Evolutionary conservation across 441 rosid species (phyloP), one percentile per base, ranked within the genome.

Genomic region (Erysimum pusillum): DNA sequence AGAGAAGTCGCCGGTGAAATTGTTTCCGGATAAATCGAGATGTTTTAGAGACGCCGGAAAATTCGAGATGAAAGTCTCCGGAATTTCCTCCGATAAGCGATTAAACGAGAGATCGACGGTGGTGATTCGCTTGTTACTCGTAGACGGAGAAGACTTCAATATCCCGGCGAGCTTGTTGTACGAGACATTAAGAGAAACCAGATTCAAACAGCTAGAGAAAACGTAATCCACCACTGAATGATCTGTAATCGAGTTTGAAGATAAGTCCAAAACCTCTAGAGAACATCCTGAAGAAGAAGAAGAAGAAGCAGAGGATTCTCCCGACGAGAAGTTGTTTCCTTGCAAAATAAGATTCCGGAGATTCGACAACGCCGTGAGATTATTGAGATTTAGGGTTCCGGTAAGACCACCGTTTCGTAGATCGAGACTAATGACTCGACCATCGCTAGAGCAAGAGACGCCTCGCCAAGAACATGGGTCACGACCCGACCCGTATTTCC

Each of bases 401-500:
- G 22, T 22, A 6, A 95, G 90, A 34, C 86, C 87, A 1, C 78
- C 73, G 80, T 85, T 80, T 77, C 83, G 81, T 77, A 95, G 90
- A 87, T 91, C 68, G 17, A 92, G 86, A 67, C 83, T 60, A 9
- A 78, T 44, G 28, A 92, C 94, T n/a, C 67, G 81, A 74, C 88
- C 86, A 61, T 80, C 88, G 6, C 1, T 0, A 17, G 92, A 84
- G 79, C 99, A 95, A 32, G 83, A 77, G 28, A 95, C 90, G 49
- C 99, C 99, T 31, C 45, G 65, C 97, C 97, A 92, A 3, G 89
- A 83, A 59, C 97, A 92, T 2, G 92, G 88, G 4, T n/a, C 51
- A 56, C 18, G 69, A 14, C 63, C 44, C 38, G 90, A 84, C 61
- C 48, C 76, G 51, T 82, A 31, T 36, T 80, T 82, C 99, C 99